Evolutionary conservation across 805 yeast genomes (phyloP).

Genomic region (Candida germanica): DNA sequence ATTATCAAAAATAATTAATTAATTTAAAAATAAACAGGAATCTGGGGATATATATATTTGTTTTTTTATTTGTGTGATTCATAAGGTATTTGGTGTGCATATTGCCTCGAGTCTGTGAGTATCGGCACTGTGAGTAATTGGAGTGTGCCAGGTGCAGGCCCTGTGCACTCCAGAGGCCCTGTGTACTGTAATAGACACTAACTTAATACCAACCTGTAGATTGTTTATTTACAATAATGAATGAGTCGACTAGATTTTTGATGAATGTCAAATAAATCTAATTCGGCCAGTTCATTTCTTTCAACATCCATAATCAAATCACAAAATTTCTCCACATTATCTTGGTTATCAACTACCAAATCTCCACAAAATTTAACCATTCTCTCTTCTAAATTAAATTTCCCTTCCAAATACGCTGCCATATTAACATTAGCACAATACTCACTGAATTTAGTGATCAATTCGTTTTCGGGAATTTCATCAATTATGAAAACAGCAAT

Average conservation of each 20-base stretch:
- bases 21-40: conserved; percentile 2
- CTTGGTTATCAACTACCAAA: conserved; percentile 1
- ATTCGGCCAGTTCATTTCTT: no score
- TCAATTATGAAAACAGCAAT: neutral
- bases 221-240: no score
- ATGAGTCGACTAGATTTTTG: no score
- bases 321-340: neutral
- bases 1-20: conserved; percentile 7
- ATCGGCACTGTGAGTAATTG: no score
- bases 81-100: no score
- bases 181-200: no score
- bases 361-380: conserved; percentile 12
- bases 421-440: neutral
- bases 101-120: no score
- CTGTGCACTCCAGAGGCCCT: no score
- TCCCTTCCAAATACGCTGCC: conserved; percentile 6
- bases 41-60: conserved; percentile 2
- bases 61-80: no score
- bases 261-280: no score
- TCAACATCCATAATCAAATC: neutral
- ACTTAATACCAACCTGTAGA: no score
- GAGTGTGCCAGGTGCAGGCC: no score
- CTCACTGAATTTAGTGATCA: neutral
- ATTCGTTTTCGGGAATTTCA: neutral
- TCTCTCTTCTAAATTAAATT: conserved; percentile 3